phyloP scores from a whole-genome alignment of 2,329 filamentous ascomycete genomes.

The Fusarium udum region DNA sequence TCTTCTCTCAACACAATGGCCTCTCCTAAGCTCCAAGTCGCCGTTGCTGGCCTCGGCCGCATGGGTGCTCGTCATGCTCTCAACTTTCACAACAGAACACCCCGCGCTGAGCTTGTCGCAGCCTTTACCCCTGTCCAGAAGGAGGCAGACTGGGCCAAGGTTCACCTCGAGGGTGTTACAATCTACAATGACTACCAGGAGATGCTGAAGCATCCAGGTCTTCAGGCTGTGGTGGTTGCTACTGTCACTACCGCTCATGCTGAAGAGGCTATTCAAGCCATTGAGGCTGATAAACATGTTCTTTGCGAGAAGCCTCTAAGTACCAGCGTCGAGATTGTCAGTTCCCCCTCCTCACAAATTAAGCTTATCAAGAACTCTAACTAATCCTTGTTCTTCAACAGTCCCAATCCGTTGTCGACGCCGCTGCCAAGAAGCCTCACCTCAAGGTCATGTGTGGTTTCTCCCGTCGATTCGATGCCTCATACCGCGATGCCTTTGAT shows the following conservation, averaged over 20 bases:
- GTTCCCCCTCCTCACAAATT: constrained; percentile 16
- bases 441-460: constrained; percentile 68
- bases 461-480: constrained; percentile 65
- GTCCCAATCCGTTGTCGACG: constrained; percentile 69
- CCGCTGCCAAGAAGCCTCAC: constrained; percentile 63
- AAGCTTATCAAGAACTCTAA: background rate
- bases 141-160: constrained; percentile 39
- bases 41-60: constrained; percentile 40
- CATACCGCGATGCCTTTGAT: constrained; percentile 68
- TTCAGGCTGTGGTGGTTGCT: constrained; percentile 41
- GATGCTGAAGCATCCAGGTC: constrained; percentile 42
- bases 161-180: constrained; percentile 36
- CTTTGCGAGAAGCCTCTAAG: constrained; percentile 43
- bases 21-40: constrained; percentile 39
- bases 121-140: constrained; percentile 40
- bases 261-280: constrained; percentile 42
- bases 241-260: constrained; percentile 42
- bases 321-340: constrained; percentile 61
- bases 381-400: constrained; percentile 41
- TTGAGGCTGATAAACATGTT: constrained; percentile 41
- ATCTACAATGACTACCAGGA: constrained; percentile 41
- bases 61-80: constrained; percentile 43
- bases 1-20: constrained; percentile 22
- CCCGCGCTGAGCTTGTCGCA: constrained; percentile 40
- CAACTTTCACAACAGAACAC: constrained; percentile 41